phyloP scores from a whole-genome alignment of 495 filamentous ascomycete species.

The Xylaria sp. region DNA sequence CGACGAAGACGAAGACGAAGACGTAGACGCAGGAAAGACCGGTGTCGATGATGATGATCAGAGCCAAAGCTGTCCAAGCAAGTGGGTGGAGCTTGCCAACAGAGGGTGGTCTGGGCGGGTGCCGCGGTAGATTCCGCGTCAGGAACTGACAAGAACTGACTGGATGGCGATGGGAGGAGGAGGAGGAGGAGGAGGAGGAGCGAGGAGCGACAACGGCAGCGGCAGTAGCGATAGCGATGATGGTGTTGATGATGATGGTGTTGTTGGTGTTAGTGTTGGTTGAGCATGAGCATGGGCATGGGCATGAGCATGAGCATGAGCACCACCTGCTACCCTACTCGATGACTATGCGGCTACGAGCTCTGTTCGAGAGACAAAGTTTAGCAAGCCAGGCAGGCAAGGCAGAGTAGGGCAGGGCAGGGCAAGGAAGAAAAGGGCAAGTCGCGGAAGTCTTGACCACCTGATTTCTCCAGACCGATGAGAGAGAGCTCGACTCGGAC shows the following conservation, averaged over 20 bases:
- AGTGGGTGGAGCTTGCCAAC: slow-evolving; percentile 23
- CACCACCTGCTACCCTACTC: slow-evolving; percentile 10
- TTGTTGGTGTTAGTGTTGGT: too few relatives aligned
- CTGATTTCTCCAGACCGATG: slow-evolving; percentile 8
- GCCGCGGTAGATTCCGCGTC: slow-evolving; percentile 23
- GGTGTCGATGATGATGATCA: neutral
- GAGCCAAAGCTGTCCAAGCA: slow-evolving; percentile 19
- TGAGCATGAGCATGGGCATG: slow-evolving; percentile 2
- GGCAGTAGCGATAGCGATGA: slow-evolving; percentile 2
- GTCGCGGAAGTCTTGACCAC: slow-evolving; percentile 10
- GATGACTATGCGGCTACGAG: neutral
- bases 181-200: neutral
- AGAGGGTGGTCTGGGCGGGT: slow-evolving; percentile 20
- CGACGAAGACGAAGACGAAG: slow-evolving; percentile 1
- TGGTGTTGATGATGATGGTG: neutral
- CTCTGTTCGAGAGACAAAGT: neutral
- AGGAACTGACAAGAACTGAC: too few relatives aligned
- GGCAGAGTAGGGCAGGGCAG: too few relatives aligned
- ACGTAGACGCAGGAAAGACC: slow-evolving; percentile 13
- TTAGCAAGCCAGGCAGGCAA: neutral
- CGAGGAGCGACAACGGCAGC: slow-evolving; percentile 13
- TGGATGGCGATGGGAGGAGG: neutral
- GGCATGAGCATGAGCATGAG: slow-evolving; percentile 3
- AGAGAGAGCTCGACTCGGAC: slow-evolving; percentile 1
- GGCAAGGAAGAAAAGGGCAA: too few relatives aligned